Percentiles rank a stretch among this genome's conserved stretches.
Conservation (phyloP, 2,329 filamentous ascomycete genomes). For the Neopestalotiopsis sp. region DNA sequence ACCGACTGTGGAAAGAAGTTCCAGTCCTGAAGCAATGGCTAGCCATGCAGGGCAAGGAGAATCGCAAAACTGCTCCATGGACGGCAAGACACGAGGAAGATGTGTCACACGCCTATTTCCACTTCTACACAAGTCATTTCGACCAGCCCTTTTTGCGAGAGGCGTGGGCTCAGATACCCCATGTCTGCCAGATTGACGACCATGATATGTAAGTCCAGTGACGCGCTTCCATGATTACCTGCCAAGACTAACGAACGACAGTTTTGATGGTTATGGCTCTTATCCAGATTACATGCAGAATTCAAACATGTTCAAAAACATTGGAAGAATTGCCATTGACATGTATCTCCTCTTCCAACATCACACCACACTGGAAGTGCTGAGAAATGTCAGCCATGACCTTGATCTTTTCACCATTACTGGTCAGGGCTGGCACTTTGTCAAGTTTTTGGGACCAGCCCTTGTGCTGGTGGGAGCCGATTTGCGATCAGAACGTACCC, state of each 20-base stretch:
- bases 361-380: conserved; percentile 91
- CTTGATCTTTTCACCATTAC: conserved; percentile 95
- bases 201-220: conserved; percentile 85
- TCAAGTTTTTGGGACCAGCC: conserved; percentile 93
- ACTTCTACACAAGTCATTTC: conserved; percentile 98
- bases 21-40: conserved; percentile 95
- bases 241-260: conserved; percentile 41
- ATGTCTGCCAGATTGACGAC: conserved; percentile 90
- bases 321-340: conserved; percentile 91
- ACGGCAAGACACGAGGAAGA: conserved; percentile 95
- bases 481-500: conserved; percentile 88
- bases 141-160: conserved; percentile 94
- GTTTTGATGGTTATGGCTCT: conserved; percentile 95
- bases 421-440: conserved; percentile 97
- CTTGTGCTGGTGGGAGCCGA: conserved; percentile 90
- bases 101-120: conserved; percentile 94
- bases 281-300: conserved; percentile 99
- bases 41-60: conserved; percentile 89
- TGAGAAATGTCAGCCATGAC: conserved; percentile 87
- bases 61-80: conserved; percentile 88
- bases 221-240: not conserved
- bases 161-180: conserved; percentile 96
- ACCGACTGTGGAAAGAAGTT: conserved; percentile 95
- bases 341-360: conserved; percentile 99
- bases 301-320: conserved; percentile 97